Conservation (phyloP, 108 stramenopile species). For the Discostella stelligeroides region DNA sequence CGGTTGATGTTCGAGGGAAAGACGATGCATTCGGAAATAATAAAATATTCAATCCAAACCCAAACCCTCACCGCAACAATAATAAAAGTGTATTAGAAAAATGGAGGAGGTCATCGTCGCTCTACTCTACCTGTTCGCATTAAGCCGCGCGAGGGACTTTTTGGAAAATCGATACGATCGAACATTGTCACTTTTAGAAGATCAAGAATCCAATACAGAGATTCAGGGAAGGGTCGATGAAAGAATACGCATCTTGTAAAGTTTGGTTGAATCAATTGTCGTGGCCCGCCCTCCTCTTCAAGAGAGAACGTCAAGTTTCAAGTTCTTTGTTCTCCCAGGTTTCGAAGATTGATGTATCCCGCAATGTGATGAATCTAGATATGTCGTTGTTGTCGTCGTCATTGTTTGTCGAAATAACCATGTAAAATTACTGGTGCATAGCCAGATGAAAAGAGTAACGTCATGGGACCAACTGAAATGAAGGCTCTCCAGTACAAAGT, state of each 20-base stretch:
- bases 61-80: background rate
- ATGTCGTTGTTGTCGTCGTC: no score
- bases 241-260: slow-evolving; percentile 4
- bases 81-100: slow-evolving; percentile 9
- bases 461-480: no score
- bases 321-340: no score
- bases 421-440: background rate
- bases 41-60: no score
- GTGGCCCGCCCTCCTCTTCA: background rate
- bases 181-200: slow-evolving; percentile 21
- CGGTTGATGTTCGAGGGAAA: no score
- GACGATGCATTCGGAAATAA: no score
- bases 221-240: slow-evolving; percentile 2
- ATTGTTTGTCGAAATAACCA: background rate
- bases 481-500: no score
- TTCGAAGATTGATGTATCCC: no score
- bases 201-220: slow-evolving; percentile 6
- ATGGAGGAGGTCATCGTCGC: slow-evolving; percentile 41
- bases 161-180: slow-evolving; percentile 35
- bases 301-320: background rate
- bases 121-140: slow-evolving; percentile 23
- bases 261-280: background rate
- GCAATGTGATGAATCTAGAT: slow-evolving; percentile 9
- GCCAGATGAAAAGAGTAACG: no score
- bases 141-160: slow-evolving; percentile 20